phyloP scores from a whole-genome alignment of 176 grass and related monocot species.

The Phoenix dactylifera region DNA sequence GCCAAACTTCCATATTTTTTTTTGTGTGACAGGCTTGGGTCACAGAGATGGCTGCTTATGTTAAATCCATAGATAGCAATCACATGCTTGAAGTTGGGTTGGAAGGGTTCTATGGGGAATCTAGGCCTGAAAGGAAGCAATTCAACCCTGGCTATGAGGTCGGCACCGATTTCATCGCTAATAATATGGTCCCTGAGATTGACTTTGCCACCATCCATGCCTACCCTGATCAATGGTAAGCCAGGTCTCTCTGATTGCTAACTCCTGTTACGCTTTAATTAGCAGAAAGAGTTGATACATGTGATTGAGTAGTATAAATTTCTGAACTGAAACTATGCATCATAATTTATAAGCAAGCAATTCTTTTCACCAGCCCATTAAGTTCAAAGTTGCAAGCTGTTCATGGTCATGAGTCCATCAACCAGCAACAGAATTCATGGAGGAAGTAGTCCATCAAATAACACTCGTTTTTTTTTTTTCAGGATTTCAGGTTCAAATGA shows the following conservation, averaged over 20 bases:
- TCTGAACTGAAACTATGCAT: too few species aligned
- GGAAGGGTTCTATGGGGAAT: constrained; percentile 76
- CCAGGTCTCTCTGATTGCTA: neutral
- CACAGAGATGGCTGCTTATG: constrained; percentile 52
- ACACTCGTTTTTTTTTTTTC: neutral
- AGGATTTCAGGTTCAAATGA: constrained; percentile 39
- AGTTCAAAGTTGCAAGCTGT: too few species aligned
- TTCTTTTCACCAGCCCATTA: too few species aligned
- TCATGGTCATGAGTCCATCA: too few species aligned
- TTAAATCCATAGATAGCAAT: constrained; percentile 66
- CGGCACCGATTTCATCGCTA: constrained; percentile 81
- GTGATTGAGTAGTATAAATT: neutral
- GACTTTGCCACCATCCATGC: constrained; percentile 76
- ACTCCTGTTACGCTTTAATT: neutral
- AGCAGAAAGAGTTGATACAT: neutral
- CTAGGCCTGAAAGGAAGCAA: constrained; percentile 29
- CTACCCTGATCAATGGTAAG: constrained; percentile 77
- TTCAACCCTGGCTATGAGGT: constrained; percentile 50
- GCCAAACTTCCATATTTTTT: too few species aligned
- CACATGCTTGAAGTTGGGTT: constrained; percentile 73
- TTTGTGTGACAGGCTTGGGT: constrained; percentile 32
- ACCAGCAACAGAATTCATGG: too few species aligned
- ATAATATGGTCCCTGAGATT: constrained; percentile 43
- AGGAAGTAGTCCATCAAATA: too few species aligned
- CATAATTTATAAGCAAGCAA: too few species aligned